These are phyloP conservation scores for Alternaria solani DNA, from an alignment of 2,329 filamentous ascomycete genomes.

Conservation along the genomic window DNA sequence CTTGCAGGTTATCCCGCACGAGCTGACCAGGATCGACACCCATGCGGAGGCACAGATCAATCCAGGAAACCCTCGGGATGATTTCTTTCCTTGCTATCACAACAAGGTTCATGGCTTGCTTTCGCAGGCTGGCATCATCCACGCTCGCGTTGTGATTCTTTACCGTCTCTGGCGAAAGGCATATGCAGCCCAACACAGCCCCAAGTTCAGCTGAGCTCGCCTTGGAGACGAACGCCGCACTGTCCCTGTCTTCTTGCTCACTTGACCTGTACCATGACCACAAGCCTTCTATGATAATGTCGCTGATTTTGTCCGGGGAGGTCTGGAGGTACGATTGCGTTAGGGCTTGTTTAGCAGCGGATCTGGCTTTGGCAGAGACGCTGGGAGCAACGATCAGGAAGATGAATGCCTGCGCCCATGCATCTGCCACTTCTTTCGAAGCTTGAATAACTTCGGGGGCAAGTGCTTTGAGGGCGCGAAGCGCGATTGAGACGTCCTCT, in stretches of 20 bases:
- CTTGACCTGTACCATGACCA: conserved; percentile 80
- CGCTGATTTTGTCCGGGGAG: conserved; percentile 65
- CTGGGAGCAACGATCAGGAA: conserved; percentile 73
- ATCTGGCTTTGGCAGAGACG: conserved; percentile 69
- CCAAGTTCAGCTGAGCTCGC: conserved; percentile 71
- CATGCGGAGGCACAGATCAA: conserved; percentile 81
- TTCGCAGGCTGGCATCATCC: conserved; percentile 63
- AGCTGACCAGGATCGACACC: conserved; percentile 84
- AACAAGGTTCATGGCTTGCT: conserved; percentile 78
- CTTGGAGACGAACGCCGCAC: conserved; percentile 71
- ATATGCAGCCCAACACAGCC: conserved; percentile 68
- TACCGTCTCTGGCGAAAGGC: conserved; percentile 63
- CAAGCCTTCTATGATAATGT: conserved; percentile 73
- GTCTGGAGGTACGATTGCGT: conserved; percentile 68
- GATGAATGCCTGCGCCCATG: conserved; percentile 88
- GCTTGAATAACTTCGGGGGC: conserved; percentile 63
- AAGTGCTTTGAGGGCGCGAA: conserved; percentile 72
- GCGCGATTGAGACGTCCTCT: conserved; percentile 81
- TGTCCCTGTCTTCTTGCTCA: conserved; percentile 80
- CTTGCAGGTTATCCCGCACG: conserved; percentile 68
- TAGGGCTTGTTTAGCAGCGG: conserved; percentile 68
- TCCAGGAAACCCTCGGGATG: conserved; percentile 84
- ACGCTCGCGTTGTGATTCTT: conserved; percentile 55
- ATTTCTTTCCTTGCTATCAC: conserved; percentile 81
- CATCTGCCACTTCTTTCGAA: conserved; percentile 61